A percentile compares a stretch with the other conserved stretches of the same genome.
Evolutionary conservation across 495 filamentous ascomycete species (phyloP).

Genomic region (Penicillium daleae): DNA sequence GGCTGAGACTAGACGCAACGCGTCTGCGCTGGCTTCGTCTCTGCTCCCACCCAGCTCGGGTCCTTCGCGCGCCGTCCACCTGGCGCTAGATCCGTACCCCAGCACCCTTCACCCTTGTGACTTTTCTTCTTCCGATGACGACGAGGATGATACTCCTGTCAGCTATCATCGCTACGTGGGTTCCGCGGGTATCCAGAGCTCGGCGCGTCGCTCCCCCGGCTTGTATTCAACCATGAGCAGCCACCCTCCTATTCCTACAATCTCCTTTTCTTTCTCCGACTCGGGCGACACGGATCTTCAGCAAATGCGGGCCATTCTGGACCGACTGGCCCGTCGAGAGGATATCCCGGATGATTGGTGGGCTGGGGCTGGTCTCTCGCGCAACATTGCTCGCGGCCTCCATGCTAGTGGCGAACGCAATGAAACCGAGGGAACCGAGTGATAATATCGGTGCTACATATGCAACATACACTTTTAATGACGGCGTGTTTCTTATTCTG

Average conservation of each 20-base stretch:
- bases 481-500: conserved; percentile 1
- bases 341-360: conserved; percentile 81
- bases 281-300: conserved; percentile 50
- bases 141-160: conserved; percentile 33
- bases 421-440: conserved; percentile 22
- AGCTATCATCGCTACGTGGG: conserved; percentile 17
- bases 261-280: conserved; percentile 42
- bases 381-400: conserved; percentile 48
- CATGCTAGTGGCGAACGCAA: conserved; percentile 30
- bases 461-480: conserved; percentile 10
- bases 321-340: conserved; percentile 64
- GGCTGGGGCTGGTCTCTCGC: conserved; percentile 69
- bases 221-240: conserved; percentile 42
- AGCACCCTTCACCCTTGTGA: conserved; percentile 50
- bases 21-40: conserved; percentile 35
- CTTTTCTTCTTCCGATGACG: conserved; percentile 35
- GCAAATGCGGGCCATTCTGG: conserved; percentile 70
- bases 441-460: conserved; percentile 7
- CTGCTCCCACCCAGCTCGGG: conserved; percentile 10
- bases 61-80: conserved; percentile 26
- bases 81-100: conserved; percentile 45
- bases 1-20: conserved; percentile 28
- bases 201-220: conserved; percentile 33
- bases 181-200: conserved; percentile 22
- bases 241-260: conserved; percentile 44